Conservation (phyloP, 208 protist genomes). For the Trypanosoma cruzi region DNA sequence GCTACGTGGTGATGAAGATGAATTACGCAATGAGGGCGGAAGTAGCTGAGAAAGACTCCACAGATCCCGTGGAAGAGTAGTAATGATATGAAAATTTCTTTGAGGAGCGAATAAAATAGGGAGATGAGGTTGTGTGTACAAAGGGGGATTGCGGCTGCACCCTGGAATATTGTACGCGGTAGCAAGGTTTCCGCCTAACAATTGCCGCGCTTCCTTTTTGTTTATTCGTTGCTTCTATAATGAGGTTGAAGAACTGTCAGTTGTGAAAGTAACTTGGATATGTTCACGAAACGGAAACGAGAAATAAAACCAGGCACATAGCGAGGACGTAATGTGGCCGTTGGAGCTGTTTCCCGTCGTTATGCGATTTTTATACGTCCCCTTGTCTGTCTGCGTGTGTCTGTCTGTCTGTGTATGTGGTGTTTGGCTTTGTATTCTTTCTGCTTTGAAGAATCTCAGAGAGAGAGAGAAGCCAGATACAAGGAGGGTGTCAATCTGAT, state of each 20-base stretch:
- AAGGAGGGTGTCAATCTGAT: neutral
- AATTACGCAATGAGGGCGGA: slow-evolving; percentile 67
- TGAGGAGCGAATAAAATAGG: neutral
- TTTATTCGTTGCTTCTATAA: neutral
- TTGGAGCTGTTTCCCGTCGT: neutral
- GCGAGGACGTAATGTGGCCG: neutral
- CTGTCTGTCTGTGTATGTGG: neutral
- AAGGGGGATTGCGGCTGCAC: neutral
- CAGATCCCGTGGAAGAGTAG: neutral
- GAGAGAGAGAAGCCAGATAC: neutral
- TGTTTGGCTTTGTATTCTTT: slow-evolving; percentile 4
- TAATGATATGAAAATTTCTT: neutral
- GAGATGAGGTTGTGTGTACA: neutral
- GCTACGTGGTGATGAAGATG: slow-evolving; percentile 83
- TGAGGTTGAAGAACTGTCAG: neutral
- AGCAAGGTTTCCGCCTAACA: neutral
- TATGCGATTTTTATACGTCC: neutral
- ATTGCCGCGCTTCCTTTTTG: neutral
- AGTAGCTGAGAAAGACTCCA: slow-evolving; percentile 27
- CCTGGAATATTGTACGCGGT: neutral
- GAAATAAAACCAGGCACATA: neutral
- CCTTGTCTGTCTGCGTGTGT: neutral
- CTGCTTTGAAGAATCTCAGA: neutral
- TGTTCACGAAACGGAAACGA: neutral
- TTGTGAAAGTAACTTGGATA: neutral